Conservation (phyloP, 768 basidiomycete genomes). For the Amanita pseudoporphyria region DNA sequence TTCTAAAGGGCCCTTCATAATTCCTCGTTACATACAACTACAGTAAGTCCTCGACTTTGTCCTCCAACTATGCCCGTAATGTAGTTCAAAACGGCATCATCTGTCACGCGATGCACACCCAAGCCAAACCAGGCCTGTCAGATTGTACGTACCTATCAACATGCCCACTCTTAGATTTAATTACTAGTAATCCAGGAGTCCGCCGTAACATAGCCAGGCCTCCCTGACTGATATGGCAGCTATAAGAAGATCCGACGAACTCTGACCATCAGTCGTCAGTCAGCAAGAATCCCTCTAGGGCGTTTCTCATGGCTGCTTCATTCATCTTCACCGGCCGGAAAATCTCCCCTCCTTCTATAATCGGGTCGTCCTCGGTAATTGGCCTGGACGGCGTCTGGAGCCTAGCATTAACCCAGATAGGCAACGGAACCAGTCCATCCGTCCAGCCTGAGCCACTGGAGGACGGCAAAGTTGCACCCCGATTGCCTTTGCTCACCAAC, state of each 20-base stretch:
- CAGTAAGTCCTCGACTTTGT: too few relatives aligned
- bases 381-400: conserved; percentile 1
- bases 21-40: too few relatives aligned
- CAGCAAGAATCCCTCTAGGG: conserved; percentile 33
- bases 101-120: too few relatives aligned
- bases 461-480: conserved; percentile 16
- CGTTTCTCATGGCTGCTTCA: conserved; percentile 22
- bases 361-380: neutral
- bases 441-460: conserved; percentile 5
- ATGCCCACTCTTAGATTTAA: too few relatives aligned
- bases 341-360: conserved; percentile 16
- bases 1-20: neutral
- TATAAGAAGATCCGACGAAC: neutral
- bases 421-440: conserved; percentile 18
- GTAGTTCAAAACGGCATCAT: too few relatives aligned
- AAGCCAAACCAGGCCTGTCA: too few relatives aligned
- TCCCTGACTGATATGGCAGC: neutral
- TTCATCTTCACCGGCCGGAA: conserved; percentile 22
- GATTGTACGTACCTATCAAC: too few relatives aligned
- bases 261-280: conserved; percentile 14
- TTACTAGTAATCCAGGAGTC: too few relatives aligned
- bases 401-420: conserved; percentile 24
- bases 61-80: too few relatives aligned
- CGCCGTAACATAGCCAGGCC: neutral
- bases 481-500: conserved; percentile 43